Evolutionary conservation across 768 basidiomycete species (phyloP), one percentile per base, ranked within the genome.

Genomic region (Pleurotus eryngii): DNA sequence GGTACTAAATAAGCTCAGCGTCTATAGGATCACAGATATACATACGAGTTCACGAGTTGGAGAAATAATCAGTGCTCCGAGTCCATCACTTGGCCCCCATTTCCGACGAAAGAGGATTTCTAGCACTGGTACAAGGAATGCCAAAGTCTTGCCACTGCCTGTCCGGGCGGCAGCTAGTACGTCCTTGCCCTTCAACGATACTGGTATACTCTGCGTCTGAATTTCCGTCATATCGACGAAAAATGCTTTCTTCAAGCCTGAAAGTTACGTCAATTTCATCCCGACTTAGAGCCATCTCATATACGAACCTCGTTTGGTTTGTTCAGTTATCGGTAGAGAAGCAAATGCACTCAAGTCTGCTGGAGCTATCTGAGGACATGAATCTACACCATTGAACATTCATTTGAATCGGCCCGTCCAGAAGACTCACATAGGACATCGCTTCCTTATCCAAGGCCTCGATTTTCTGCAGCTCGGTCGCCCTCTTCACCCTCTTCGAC

Each of bases 121-220:
- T 3, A 98, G 80, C 4, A 92, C 87, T 1, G 97, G 97, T 22
- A 99, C 86, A 55, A 98, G 76, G 72, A 99, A 99, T 0, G 97
- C 95, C 50, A 98, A 82, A 0, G 97, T 98, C 74, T 99, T 98
- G 17, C 96, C 97, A 37, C 90, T 92, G 47, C 97, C 97, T 45
- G 97, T 99, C 57, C 87, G 82, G 4, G 97, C 97, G 18, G 97
- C 95, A 56, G 95, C 97, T 4, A 99, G 83, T 4, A 99, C 93
- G 69, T 99, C 97, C 69, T 93, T 92, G 18, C 97, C 95, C 47
- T 96, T 93, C 2, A 99, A 77, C 14, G 97, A 82, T 22, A 92
- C 81, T 0, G 95, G 97, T 38, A 99, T 88, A 39, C 95, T 89
- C 69, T 92, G 81, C 42, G 87, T 85, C 69, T 99, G 97, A 0